Conservation (phyloP, 805 yeast genomes). For the Metahyphopichia silvanorum region DNA sequence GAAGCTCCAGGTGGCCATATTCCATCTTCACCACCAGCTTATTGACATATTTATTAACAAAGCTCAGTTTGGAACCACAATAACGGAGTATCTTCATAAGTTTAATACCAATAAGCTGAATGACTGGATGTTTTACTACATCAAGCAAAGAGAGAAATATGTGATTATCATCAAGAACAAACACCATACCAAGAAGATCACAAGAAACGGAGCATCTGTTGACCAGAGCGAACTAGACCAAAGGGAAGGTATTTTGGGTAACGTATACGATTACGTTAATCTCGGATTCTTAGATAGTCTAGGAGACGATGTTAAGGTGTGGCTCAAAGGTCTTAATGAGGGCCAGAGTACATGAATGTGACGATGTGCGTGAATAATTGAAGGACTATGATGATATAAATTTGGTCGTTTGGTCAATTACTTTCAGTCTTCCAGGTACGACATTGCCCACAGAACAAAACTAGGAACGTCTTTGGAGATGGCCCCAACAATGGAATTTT, state of each 20-base stretch:
- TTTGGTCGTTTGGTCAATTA: neutral
- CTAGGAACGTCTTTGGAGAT: constrained; percentile 40
- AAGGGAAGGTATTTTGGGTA: constrained; percentile 11
- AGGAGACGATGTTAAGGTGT: constrained; percentile 39
- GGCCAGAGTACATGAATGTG: constrained; percentile 16
- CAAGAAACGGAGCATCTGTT: constrained; percentile 4
- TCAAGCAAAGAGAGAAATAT: constrained; percentile 24
- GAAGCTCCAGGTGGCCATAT: constrained; percentile 25
- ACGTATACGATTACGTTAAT: constrained; percentile 26
- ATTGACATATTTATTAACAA: constrained; percentile 25
- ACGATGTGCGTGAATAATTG: too few relatives aligned
- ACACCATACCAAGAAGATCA: constrained; percentile 16
- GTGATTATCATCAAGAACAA: constrained; percentile 34
- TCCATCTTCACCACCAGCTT: constrained; percentile 38
- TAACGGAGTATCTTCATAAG: constrained; percentile 38
- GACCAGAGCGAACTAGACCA: constrained; percentile 3
- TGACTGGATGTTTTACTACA: constrained; percentile 43
- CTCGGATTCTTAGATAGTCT: constrained; percentile 39
- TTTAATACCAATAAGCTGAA: constrained; percentile 32
- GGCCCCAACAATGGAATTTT: constrained; percentile 26
- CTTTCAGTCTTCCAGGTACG: constrained; percentile 3
- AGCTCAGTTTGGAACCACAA: constrained; percentile 9
- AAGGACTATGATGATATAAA: neutral
- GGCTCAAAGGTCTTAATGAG: constrained; percentile 30
- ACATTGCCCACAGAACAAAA: constrained; percentile 29